These are phyloP conservation scores for grape (Vitis vinifera) DNA, from an alignment of 164 flowering plant genomes.

Conservation along the genomic window DNA sequence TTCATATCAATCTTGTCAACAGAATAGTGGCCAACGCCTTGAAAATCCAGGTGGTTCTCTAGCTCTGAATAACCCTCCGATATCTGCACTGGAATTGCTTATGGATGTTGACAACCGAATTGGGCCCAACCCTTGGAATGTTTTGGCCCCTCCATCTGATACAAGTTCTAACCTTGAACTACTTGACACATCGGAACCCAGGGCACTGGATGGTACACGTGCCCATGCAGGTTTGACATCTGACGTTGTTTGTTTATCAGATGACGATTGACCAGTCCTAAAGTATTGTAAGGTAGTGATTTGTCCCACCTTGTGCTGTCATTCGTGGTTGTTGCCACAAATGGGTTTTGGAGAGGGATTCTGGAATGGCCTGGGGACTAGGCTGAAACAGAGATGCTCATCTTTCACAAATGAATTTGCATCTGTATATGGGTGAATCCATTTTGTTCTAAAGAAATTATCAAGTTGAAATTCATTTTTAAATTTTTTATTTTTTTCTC, in stretches of 20 bases:
- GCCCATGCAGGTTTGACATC: constrained; percentile 8
- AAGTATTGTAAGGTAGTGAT: background rate
- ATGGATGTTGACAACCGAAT: constrained; percentile 20
- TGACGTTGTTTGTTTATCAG: constrained; percentile 56
- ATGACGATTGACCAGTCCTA: constrained; percentile 44
- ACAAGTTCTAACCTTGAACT: constrained; percentile 8
- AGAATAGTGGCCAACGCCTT: constrained; percentile 8
- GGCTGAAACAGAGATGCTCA: background rate
- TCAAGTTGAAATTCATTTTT: background rate
- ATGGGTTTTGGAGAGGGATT: background rate
- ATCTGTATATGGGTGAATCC: background rate
- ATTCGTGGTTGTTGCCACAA: background rate
- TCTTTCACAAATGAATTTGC: background rate
- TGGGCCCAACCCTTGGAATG: constrained; percentile 13
- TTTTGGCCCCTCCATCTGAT: constrained; percentile 10
- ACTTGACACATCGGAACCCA: constrained; percentile 5
- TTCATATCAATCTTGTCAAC: constrained; percentile 10
- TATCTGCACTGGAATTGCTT: constrained; percentile 23
- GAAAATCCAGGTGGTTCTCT: constrained; percentile 14
- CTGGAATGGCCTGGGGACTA: background rate
- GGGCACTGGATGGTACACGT: constrained; percentile 1
- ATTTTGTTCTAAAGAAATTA: background rate
- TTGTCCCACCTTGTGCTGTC: background rate
- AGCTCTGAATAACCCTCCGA: constrained; percentile 3
- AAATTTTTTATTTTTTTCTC: background rate